Conservation (phyloP, 441 rosid genomes). For the Corymbia calophylla region DNA sequence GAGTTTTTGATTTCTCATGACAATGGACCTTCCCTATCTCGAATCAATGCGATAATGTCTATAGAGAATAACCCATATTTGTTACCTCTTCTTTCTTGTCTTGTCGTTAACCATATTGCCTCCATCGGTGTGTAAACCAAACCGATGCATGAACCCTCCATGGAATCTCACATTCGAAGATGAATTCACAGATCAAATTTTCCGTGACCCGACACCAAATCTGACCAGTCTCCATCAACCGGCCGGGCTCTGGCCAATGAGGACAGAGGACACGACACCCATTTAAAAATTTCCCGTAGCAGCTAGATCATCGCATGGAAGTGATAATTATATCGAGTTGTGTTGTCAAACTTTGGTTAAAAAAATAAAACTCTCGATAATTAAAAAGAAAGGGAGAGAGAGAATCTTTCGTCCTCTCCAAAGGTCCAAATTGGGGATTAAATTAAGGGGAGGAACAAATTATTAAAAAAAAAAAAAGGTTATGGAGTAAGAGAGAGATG, state of each 20-base stretch:
- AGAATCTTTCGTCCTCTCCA: background rate
- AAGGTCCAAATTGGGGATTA: background rate
- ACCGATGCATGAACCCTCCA: background rate
- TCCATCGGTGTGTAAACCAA: background rate
- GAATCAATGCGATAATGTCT: too few relatives aligned
- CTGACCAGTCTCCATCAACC: background rate
- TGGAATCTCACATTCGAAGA: background rate
- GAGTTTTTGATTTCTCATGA: background rate
- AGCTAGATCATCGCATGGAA: background rate
- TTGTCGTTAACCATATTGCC: background rate
- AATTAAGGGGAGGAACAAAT: background rate
- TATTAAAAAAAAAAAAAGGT: background rate
- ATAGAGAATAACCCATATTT: too few relatives aligned
- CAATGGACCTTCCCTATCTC: background rate
- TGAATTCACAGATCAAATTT: background rate
- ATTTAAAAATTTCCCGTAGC: background rate
- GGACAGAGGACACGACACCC: background rate
- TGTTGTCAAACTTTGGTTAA: background rate
- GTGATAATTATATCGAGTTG: background rate
- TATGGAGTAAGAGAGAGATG: background rate
- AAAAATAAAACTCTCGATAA: background rate
- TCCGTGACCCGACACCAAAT: background rate
- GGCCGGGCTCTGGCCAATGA: background rate
- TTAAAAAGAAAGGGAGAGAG: background rate
- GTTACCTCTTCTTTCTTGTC: background rate